Conservation (phyloP, 805 yeast species). For the Myxozyma sirexii region DNA sequence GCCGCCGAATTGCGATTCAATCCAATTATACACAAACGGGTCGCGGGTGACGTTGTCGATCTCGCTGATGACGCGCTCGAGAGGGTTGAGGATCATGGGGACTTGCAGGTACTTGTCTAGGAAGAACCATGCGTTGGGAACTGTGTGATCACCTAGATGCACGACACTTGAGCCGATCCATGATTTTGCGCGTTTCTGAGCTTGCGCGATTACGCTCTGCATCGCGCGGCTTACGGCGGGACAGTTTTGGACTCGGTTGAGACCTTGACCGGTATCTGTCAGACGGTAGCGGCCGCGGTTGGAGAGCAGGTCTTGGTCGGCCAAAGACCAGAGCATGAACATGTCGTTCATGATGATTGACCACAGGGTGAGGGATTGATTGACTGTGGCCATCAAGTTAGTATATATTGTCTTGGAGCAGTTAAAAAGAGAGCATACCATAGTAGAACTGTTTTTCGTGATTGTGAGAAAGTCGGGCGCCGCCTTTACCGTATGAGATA, state of each 20-base stretch:
- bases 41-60: conserved; percentile 59
- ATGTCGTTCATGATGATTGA: conserved; percentile 75
- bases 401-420: not conserved
- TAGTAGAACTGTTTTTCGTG: conserved; percentile 74
- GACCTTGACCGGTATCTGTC: conserved; percentile 78
- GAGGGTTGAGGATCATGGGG: conserved; percentile 74
- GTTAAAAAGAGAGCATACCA: conserved; percentile 10
- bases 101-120: conserved; percentile 79
- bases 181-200: conserved; percentile 57
- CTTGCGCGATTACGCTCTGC: conserved; percentile 68
- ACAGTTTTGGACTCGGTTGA: conserved; percentile 74
- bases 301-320: conserved; percentile 70
- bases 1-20: conserved; percentile 60
- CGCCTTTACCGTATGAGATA: conserved; percentile 65
- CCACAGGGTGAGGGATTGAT: conserved; percentile 76
- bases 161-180: conserved; percentile 85
- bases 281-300: conserved; percentile 56
- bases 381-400: conserved; percentile 45
- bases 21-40: conserved; percentile 52
- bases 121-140: conserved; percentile 79
- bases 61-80: conserved; percentile 59
- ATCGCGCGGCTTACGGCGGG: conserved; percentile 69
- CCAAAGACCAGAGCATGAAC: conserved; percentile 74
- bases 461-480: conserved; percentile 72
- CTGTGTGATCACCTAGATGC: conserved; percentile 81